Evolutionary conservation across 495 filamentous ascomycete genomes (phyloP).

Genomic region (Choiromyces venosus): DNA sequence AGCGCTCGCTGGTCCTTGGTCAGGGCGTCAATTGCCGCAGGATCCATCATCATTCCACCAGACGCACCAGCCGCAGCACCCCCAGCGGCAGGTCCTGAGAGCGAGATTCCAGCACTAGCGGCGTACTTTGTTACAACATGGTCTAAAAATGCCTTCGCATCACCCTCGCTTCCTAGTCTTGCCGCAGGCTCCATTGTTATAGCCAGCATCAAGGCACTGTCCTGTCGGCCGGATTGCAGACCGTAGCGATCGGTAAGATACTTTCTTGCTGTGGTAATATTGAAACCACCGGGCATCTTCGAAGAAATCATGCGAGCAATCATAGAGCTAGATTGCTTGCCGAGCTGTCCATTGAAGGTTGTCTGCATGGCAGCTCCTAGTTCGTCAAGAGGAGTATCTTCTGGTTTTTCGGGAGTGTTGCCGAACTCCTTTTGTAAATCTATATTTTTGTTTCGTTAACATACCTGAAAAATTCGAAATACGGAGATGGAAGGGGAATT

Average conservation of each 20-base stretch:
- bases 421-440: constrained; percentile 98
- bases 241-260: constrained; percentile 94
- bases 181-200: constrained; percentile 87
- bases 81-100: constrained; percentile 66
- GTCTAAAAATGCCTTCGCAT: constrained; percentile 88
- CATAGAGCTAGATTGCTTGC: constrained; percentile 91
- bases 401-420: constrained; percentile 94
- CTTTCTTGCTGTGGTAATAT: constrained; percentile 90
- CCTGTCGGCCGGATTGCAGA: constrained; percentile 77
- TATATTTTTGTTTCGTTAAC: constrained; percentile 57
- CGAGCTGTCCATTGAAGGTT: constrained; percentile 95
- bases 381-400: constrained; percentile 95
- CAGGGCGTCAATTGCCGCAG: constrained; percentile 89
- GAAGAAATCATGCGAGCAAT: constrained; percentile 92
- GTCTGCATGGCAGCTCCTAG: constrained; percentile 92
- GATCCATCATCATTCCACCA: constrained; percentile 97
- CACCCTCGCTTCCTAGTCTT: constrained; percentile 79
- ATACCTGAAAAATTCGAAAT: constrained; percentile 3
- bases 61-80: constrained; percentile 66
- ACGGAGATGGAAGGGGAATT: constrained; percentile 6
- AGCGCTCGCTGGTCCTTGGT: constrained; percentile 91
- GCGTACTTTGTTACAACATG: constrained; percentile 86
- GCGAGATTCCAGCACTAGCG: constrained; percentile 70
- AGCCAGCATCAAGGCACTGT: constrained; percentile 80
- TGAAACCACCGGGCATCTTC: constrained; percentile 99